Evolutionary conservation across 169 alveolate species (phyloP).

Genomic region (Eimeria sp.): DNA sequence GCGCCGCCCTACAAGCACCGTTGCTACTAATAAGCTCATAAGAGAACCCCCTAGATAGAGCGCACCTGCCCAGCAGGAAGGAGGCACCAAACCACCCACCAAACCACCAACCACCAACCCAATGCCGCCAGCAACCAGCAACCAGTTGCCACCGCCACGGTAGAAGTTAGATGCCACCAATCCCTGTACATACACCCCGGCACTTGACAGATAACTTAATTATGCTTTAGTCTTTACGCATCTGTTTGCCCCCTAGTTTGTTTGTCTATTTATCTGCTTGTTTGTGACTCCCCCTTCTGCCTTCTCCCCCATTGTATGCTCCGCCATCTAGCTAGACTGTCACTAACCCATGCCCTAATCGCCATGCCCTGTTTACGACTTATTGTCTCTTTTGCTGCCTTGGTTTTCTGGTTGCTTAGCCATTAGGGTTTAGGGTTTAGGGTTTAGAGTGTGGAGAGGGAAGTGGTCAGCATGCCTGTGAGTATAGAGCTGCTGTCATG

Average conservation of each 20-base stretch:
- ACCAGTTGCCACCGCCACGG: conserved; percentile 88
- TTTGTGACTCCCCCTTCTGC: background rate
- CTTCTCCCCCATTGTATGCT: background rate
- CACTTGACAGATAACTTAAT: no score
- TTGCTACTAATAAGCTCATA: conserved; percentile 45
- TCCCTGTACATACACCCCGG: conserved; percentile 78
- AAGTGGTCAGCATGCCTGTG: conserved; percentile 20
- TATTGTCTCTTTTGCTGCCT: no score
- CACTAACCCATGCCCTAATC: background rate
- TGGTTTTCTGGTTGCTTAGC: background rate
- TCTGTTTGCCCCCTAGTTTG: background rate
- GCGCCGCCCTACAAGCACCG: conserved; percentile 72
- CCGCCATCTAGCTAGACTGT: background rate
- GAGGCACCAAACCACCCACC: conserved; percentile 80
- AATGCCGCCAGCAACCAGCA: conserved; percentile 78
- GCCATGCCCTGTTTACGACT: background rate
- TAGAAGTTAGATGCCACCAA: conserved; percentile 84
- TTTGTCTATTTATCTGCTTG: background rate
- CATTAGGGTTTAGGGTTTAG: background rate
- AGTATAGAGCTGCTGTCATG: conserved; percentile 76
- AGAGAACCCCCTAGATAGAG: conserved; percentile 78
- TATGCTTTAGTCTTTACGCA: background rate
- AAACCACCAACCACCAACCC: conserved; percentile 77
- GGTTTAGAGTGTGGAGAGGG: background rate
- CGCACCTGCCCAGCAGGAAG: conserved; percentile 83